Evolutionary conservation across 1,139 yeast genomes (phyloP), one percentile per base, ranked within the genome.

Genomic region (Zygoascus sp.): DNA sequence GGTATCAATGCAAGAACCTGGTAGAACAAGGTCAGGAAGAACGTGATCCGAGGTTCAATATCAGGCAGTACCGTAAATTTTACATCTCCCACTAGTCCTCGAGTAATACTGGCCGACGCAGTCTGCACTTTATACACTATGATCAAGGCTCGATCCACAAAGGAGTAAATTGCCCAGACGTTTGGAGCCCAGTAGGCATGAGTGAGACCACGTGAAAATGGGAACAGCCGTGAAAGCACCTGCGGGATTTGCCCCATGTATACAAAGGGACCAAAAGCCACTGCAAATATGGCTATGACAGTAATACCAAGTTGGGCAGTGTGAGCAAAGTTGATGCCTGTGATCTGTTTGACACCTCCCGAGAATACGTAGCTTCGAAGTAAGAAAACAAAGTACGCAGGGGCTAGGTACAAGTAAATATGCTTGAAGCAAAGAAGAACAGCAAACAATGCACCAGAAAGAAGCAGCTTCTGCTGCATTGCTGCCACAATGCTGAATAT

Each of bases 121-220:
- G 13, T 27, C 10, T 40, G 43, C 9, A 45, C 42, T 25, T 55
- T 47, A 70, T 68, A 58, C 68, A 75, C 17, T 76, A 58, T 52
- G 73, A 88, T 79, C 47, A 90, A 70, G 0, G 82, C 61, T 50
- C 96, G 74, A 65, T 92, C 99, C n/a, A 75, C 53, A 56, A 87
- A 84, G 0, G 97, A 86, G 65, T 92, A 92, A 10, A 92, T 58
- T 0, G 98, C 96, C 99, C 99, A 92, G 46, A 89, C 72, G 58
- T 92, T 92, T 3, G 98, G 98, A 0, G 98, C 98, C 98, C 98
- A 92, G 67, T 94, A 94, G 0, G 97, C 97, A 65, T 94, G 98
- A 4, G 97, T 92, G 35, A 94, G 73, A 1, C 98, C 98, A 61
- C 98, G 76, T 44, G 95, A 84, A 62, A 92, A 92, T 5, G 98